Conservation (phyloP, 1,284 basidiomycete species). For the Pholiota adiposa region DNA sequence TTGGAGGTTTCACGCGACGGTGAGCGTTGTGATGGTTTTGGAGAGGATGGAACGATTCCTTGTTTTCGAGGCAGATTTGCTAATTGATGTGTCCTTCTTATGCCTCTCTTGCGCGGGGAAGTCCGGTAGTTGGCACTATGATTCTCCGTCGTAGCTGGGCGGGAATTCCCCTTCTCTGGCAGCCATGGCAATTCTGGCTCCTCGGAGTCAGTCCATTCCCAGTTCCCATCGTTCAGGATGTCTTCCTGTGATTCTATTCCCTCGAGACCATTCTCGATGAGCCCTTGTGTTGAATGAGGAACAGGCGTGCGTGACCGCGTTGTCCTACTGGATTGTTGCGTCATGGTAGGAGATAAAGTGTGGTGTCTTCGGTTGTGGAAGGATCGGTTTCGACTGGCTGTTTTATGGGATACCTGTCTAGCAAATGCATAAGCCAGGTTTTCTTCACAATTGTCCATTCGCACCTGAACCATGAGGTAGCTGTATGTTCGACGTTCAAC, state of each 20-base stretch:
- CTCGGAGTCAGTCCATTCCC: constrained; percentile 26
- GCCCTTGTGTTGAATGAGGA: background rate
- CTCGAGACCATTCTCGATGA: background rate
- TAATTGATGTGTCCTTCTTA: background rate
- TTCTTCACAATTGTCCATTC: background rate
- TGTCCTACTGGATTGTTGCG: constrained; percentile 13
- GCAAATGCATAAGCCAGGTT: background rate
- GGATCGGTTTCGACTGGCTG: background rate
- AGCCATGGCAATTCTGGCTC: too few species aligned
- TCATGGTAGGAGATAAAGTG: constrained; percentile 12
- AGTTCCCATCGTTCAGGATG: constrained; percentile 13
- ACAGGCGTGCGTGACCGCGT: constrained; percentile 15
- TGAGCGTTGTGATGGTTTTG: constrained; percentile 5
- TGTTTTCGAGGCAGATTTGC: constrained; percentile 14
- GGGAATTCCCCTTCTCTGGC: too few species aligned
- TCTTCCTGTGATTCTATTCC: constrained; percentile 12
- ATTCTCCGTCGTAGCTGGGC: constrained; percentile 1
- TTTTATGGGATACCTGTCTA: background rate
- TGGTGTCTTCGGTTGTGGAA: background rate
- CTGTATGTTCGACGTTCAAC: too few species aligned
- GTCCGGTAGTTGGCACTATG: background rate
- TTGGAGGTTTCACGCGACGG: background rate
- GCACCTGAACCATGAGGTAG: background rate
- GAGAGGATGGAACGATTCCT: background rate
- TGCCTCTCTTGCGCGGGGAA: constrained; percentile 6